phyloP scores from a whole-genome alignment of 2,329 filamentous ascomycete genomes.

The Capronia coronata region DNA sequence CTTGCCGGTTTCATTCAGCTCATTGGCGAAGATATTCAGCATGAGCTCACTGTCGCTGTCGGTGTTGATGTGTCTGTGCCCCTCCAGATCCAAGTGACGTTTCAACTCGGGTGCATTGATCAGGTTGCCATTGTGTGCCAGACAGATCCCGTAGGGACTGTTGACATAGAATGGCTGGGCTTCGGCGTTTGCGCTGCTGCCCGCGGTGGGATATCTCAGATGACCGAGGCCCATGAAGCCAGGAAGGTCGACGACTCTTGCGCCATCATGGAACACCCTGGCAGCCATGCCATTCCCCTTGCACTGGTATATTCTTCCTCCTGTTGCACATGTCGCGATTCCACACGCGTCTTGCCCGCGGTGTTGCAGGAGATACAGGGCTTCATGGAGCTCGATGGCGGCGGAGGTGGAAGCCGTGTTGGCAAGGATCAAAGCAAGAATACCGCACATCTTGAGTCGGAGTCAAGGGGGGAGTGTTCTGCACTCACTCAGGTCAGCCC shows the following conservation, averaged over 20 bases:
- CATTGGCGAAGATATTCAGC: conserved; percentile 81
- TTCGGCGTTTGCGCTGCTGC: conserved; percentile 75
- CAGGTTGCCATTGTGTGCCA: conserved; percentile 82
- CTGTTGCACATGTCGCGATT: conserved; percentile 66
- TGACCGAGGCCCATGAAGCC: conserved; percentile 85
- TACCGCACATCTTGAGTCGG: conserved; percentile 53
- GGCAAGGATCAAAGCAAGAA: conserved; percentile 56
- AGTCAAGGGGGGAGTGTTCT: neutral
- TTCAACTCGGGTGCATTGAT: conserved; percentile 69
- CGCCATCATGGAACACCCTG: conserved; percentile 76
- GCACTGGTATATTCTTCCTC: conserved; percentile 77
- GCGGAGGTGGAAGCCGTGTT: conserved; percentile 48
- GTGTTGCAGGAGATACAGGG: conserved; percentile 65
- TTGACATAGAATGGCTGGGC: conserved; percentile 93
- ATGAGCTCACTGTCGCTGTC: conserved; percentile 83
- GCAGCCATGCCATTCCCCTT: conserved; percentile 86
- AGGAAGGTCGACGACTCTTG: conserved; percentile 64
- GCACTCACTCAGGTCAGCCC: conserved; percentile 4
- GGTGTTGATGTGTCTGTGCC: conserved; percentile 81
- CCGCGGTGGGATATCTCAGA: conserved; percentile 81
- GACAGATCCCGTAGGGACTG: conserved; percentile 71
- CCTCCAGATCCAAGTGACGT: conserved; percentile 66
- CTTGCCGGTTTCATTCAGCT: conserved; percentile 73
- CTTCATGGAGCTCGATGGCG: conserved; percentile 62
- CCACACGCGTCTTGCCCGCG: conserved; percentile 84